These are phyloP conservation scores for Homolaphlyctis polyrhiza DNA, from an alignment of 371 early-diverging fungal species.

Conservation along the genomic window DNA sequence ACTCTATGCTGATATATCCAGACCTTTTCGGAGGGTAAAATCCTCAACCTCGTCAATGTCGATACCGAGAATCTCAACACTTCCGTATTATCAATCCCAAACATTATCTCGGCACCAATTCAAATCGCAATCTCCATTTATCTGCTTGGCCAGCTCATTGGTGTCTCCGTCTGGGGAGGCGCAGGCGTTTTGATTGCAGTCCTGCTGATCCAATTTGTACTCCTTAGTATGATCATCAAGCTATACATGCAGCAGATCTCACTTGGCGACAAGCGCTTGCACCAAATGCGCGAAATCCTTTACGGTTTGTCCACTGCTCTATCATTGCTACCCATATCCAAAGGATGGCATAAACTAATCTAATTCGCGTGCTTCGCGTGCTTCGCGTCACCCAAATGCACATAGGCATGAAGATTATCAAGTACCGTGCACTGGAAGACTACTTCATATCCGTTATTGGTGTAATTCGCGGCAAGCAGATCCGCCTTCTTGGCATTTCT, in stretches of 20 bases:
- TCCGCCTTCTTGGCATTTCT: not conserved
- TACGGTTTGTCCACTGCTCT: not conserved
- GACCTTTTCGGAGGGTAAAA: not conserved
- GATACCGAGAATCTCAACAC: not conserved
- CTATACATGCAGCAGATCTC: not conserved
- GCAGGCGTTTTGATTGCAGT: not conserved
- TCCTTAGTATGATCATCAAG: not conserved
- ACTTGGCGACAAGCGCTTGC: not conserved
- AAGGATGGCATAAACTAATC: too few relatives aligned
- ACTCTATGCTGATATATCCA: too few relatives aligned
- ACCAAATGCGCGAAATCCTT: not conserved
- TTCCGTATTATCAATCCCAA: not conserved
- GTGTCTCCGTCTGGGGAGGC: not conserved
- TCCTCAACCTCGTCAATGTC: not conserved
- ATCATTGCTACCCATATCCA: too few relatives aligned
- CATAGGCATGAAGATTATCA: constrained; percentile 6
- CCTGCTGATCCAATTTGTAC: not conserved
- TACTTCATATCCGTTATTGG: not conserved
- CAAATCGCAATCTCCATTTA: not conserved
- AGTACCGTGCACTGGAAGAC: constrained; percentile 4
- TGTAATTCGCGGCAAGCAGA: not conserved
- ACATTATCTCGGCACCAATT: not conserved
- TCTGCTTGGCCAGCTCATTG: not conserved
- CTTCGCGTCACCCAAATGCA: not conserved
- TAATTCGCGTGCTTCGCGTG: not conserved